Evolutionary conservation across 2,329 filamentous ascomycete genomes (phyloP).

Genomic region (Cytospora leucostoma): DNA sequence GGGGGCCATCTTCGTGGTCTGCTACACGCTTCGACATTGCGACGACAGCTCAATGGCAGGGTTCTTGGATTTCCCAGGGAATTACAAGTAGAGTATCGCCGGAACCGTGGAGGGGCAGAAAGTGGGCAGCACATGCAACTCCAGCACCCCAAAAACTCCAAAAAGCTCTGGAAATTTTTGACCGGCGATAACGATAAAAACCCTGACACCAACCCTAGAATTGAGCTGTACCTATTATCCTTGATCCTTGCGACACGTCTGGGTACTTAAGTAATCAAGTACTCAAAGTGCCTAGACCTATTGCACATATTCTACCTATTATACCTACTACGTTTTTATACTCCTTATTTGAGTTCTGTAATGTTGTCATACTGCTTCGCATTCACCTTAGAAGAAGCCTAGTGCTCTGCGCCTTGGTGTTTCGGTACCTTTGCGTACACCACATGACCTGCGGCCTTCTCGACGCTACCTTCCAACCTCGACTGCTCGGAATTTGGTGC

Average conservation of each 20-base stretch:
- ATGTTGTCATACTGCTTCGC: not conserved
- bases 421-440: not conserved
- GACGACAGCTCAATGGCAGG: not conserved
- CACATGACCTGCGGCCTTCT: not conserved
- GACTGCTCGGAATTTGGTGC: not conserved
- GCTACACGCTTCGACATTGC: slow-evolving; percentile 64
- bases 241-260: too few relatives aligned
- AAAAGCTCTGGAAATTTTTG: not conserved
- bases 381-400: not conserved
- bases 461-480: not conserved
- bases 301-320: too few relatives aligned
- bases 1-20: slow-evolving; percentile 50
- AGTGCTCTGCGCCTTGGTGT: not conserved
- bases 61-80: not conserved
- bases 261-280: too few relatives aligned
- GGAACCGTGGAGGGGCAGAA: not conserved
- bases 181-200: not conserved
- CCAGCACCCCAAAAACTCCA: not conserved
- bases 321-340: too few relatives aligned
- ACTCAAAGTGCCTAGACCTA: too few relatives aligned
- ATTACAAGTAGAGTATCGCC: not conserved
- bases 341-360: not conserved
- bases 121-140: not conserved
- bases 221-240: too few relatives aligned
- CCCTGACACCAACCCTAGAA: not conserved